Percentiles rank a stretch among this genome's conserved stretches.
These are phyloP conservation scores for Coix lacrymajobi DNA, from an alignment of 176 grass and related monocot genomes.

Conservation along the genomic window DNA sequence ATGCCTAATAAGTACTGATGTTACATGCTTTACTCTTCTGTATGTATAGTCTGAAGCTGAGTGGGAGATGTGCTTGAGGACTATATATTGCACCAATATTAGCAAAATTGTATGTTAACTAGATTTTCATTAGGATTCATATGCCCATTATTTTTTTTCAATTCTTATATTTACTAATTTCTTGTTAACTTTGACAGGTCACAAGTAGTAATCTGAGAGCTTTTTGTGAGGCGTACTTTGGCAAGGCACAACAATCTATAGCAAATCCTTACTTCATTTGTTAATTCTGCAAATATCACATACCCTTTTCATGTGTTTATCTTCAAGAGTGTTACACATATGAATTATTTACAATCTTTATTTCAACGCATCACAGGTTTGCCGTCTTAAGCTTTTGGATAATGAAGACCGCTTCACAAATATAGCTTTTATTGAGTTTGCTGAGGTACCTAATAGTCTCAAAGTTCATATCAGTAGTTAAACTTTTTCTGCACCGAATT, in stretches of 20 bases:
- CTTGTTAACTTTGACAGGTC: slow-evolving; percentile 25
- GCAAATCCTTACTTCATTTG: background rate
- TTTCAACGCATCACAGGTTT: slow-evolving; percentile 19
- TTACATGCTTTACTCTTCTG: background rate
- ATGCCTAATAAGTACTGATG: background rate
- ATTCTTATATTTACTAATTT: background rate
- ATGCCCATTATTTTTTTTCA: background rate
- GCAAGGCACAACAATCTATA: slow-evolving; percentile 18
- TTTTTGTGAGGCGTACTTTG: slow-evolving; percentile 34
- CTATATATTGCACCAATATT: slow-evolving; percentile 51
- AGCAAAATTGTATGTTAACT: slow-evolving; percentile 26
- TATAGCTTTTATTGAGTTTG: slow-evolving; percentile 54
- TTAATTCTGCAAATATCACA: background rate
- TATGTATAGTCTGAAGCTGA: slow-evolving; percentile 44
- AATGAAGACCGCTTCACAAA: slow-evolving; percentile 18
- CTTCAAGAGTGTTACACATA: background rate
- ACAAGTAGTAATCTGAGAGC: background rate
- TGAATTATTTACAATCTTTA: background rate
- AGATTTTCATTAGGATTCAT: background rate
- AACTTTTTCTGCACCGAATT: background rate
- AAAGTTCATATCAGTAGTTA: background rate
- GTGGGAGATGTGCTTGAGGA: slow-evolving; percentile 37
- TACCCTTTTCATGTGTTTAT: background rate
- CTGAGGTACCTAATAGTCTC: background rate
- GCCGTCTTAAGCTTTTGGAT: slow-evolving; percentile 27